Evolutionary conservation across 805 yeast genomes (phyloP).

Genomic region (Suhomyces prunicola): DNA sequence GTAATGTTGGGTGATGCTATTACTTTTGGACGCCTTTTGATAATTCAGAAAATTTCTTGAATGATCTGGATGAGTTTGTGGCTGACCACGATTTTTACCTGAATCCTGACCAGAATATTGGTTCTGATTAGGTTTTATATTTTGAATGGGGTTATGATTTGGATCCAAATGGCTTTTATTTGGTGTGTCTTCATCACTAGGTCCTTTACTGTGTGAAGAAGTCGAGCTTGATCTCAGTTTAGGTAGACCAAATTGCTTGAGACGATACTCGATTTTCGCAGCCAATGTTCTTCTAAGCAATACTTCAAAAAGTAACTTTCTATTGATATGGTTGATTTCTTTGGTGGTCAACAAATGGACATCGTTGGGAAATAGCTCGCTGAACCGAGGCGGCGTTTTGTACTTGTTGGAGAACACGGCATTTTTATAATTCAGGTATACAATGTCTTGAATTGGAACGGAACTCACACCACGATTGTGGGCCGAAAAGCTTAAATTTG

Average conservation of each 20-base stretch:
- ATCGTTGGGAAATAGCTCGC: constrained; percentile 27
- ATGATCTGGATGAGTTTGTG: too few relatives aligned
- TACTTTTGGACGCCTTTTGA: neutral
- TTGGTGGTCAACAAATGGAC: constrained; percentile 16
- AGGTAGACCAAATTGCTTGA: constrained; percentile 13
- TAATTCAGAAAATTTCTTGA: neutral
- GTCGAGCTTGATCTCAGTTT: neutral
- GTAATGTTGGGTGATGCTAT: neutral
- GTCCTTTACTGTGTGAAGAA: neutral
- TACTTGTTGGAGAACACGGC: constrained; percentile 21
- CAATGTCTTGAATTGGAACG: constrained; percentile 16
- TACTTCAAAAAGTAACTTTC: constrained; percentile 32
- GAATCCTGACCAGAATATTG: neutral
- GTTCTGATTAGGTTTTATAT: neutral
- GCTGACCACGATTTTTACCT: too few relatives aligned
- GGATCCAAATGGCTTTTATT: neutral
- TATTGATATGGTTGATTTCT: constrained; percentile 30
- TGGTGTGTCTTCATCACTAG: neutral
- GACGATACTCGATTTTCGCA: constrained; percentile 38
- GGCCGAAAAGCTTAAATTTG: neutral
- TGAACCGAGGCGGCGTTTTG: constrained; percentile 24
- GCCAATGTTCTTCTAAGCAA: constrained; percentile 40
- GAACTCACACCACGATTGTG: constrained; percentile 3
- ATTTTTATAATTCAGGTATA: constrained; percentile 27
- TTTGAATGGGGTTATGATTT: neutral